Evolutionary conservation across 768 basidiomycete species (phyloP), one percentile per base, ranked within the genome.

Genomic region (Boletus bicolor): DNA sequence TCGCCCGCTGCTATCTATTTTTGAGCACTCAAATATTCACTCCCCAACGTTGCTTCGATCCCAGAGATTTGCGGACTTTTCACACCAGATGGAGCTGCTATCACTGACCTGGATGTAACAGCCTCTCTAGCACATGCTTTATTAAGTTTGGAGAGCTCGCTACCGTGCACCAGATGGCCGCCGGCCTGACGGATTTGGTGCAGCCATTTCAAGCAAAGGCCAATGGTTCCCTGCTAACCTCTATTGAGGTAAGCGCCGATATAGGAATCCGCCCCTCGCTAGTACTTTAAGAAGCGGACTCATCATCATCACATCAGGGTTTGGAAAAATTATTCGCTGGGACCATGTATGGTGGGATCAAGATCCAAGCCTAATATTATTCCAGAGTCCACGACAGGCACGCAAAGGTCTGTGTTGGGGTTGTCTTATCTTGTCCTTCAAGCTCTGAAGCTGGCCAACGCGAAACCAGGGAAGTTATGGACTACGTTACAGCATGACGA

Each of bases 161-260:
- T 7, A 64, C 71, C 26, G 78, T 76, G 8, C 76, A 79, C 34
- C 76, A 77, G 58, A 62, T 77, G 47, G 53, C 62, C 32, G 57
- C 54, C 43, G 68, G 66, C 45, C 54, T 67, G 35, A 70, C 69
- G n/a, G 72, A 77, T 57, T 68, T 76, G 49, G 75, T 75, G 63
- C 59, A 35, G 76, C 75, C 21, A 60, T 59, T 69, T 74, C 56
- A 48, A 58, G 17, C 51, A 24, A 64, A 72, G 49, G 63, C 71
- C 15, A 60, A 6, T 74, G 73, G 72, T 15, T 73, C 75, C 8
- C 72, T 69, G 21, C 77, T 53, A 1, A 64, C 56, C 44, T 76
- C 60, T 15, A 64, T 78, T 44, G 71, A 78, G 55, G 72, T 73
- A 32, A 24, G 58, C 8, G 17, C 34, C 50, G 26, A 5, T 26